A percentile compares a stretch with the other conserved stretches of the same genome.
Conservation (phyloP, 345 rosid genomes). For the Hibiscus syriacus region DNA sequence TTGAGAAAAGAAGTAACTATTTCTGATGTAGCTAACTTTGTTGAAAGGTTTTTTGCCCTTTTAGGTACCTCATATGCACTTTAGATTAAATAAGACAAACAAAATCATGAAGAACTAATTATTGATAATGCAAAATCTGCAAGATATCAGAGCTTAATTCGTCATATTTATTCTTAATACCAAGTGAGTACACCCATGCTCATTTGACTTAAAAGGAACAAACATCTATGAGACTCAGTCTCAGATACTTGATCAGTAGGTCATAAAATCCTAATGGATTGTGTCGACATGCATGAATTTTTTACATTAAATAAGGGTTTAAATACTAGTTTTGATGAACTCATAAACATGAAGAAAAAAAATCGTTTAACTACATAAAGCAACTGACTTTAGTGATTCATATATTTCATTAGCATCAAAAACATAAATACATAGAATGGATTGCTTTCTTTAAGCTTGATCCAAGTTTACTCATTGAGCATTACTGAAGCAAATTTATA, state of each 20-base stretch:
- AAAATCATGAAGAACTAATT: not conserved
- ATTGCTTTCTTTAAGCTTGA: not conserved
- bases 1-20: too few species aligned
- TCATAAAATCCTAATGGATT: too few species aligned
- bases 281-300: too few species aligned
- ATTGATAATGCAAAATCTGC: conserved; percentile 15
- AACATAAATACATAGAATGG: not conserved
- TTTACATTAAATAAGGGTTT: too few species aligned
- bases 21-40: not conserved
- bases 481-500: too few species aligned
- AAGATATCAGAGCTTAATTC: conserved; percentile 27
- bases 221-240: too few species aligned
- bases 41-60: not conserved
- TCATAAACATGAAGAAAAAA: too few species aligned
- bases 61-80: not conserved
- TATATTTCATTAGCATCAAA: not conserved
- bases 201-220: too few species aligned
- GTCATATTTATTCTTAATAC: not conserved
- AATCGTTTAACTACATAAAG: too few species aligned
- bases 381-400: not conserved
- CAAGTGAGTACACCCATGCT: not conserved
- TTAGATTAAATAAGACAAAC: not conserved
- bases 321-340: too few species aligned
- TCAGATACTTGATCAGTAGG: too few species aligned
- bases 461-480: too few species aligned